phyloP scores from a whole-genome alignment of 2,329 filamentous ascomycete genomes.

The Nothopassalora personata region DNA sequence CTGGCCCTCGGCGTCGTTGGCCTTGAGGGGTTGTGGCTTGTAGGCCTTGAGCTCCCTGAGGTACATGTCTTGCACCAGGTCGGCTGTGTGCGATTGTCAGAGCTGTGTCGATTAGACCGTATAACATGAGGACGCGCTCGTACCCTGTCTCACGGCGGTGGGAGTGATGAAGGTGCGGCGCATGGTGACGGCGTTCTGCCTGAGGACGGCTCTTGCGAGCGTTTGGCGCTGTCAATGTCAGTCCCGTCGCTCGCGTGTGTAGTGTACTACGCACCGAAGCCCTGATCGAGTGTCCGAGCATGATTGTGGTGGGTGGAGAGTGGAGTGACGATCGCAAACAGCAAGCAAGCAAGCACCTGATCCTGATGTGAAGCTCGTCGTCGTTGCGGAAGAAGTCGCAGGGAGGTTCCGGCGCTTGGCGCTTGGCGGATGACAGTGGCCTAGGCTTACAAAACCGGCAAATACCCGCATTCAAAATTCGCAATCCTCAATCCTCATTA shows the following conservation, averaged over 20 bases:
- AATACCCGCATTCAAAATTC: no score
- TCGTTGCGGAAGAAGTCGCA: not conserved
- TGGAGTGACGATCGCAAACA: not conserved
- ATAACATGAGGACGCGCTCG: constrained; percentile 13
- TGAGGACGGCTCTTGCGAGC: constrained; percentile 55
- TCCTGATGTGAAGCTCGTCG: not conserved
- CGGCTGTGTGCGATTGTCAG: constrained; percentile 54
- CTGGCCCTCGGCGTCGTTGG: constrained; percentile 79
- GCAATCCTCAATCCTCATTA: no score
- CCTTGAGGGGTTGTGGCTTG: constrained; percentile 80
- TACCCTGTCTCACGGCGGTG: constrained; percentile 58
- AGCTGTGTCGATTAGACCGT: not conserved
- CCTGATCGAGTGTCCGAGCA: constrained; percentile 59
- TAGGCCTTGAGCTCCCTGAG: constrained; percentile 92
- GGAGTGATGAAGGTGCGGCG: constrained; percentile 61
- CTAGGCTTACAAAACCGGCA: no score
- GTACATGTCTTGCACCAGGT: constrained; percentile 97
- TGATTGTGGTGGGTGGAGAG: constrained; percentile 34
- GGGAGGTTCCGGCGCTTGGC: not conserved
- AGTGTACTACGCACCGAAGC: constrained; percentile 48
- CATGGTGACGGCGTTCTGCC: constrained; percentile 49
- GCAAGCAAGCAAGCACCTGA: not conserved
- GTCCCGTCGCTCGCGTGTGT: constrained; percentile 25
- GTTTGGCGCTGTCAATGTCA: constrained; percentile 51
- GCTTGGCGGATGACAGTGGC: not conserved